Evolutionary conservation across 1,284 basidiomycete species (phyloP).

Genomic region (Cystobasidium slooffiae): DNA sequence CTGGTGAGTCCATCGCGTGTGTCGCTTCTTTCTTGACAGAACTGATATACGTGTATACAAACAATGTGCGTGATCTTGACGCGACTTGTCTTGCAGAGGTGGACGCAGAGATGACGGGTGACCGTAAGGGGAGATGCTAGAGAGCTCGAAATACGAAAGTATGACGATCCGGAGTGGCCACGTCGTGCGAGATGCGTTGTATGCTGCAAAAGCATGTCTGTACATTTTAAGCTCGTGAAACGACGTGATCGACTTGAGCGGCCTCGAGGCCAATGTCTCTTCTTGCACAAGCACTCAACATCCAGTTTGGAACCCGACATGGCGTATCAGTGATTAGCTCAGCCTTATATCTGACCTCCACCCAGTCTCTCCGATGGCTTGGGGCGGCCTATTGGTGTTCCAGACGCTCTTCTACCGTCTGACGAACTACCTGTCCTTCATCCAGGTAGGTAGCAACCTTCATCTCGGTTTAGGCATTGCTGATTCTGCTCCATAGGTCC

Average conservation of each 20-base stretch:
- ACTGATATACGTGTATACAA: neutral
- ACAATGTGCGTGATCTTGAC: constrained; percentile 15
- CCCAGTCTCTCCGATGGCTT: constrained; percentile 21
- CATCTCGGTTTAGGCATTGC: neutral
- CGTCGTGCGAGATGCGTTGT: no score
- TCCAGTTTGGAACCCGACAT: neutral
- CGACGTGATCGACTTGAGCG: no score
- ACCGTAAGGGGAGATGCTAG: neutral
- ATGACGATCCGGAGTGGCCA: no score
- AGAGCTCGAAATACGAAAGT: neutral
- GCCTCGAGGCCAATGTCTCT: no score
- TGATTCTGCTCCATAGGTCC: constrained; percentile 63
- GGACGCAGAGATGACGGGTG: neutral
- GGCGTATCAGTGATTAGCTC: neutral
- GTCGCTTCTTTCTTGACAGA: neutral
- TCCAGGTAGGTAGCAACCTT: constrained; percentile 7
- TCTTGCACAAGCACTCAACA: neutral
- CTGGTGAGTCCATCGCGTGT: constrained; percentile 22
- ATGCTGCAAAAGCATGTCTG: no score
- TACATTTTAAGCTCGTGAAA: no score
- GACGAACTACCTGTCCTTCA: constrained; percentile 33
- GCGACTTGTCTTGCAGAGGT: constrained; percentile 4
- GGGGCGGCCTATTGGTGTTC: constrained; percentile 23
- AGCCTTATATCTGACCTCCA: neutral
- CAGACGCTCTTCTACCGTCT: constrained; percentile 20